A percentile compares a stretch with the other conserved stretches of the same genome.
Conservation (phyloP, 1,284 basidiomycete genomes). For the Irpex sp. region DNA sequence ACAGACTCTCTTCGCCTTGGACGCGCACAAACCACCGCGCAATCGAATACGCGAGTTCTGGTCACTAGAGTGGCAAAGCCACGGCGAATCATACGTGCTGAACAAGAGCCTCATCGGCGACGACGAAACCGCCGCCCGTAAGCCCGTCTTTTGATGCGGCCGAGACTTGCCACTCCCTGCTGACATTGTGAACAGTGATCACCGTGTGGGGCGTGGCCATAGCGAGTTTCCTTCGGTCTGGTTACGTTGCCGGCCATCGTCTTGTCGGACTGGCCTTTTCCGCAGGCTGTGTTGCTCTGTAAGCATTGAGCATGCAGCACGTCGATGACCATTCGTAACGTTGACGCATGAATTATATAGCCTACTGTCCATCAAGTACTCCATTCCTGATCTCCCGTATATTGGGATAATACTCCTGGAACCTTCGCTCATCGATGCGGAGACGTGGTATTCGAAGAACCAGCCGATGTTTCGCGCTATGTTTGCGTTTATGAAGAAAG, state of each 20-base stretch:
- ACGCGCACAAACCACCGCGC: not conserved
- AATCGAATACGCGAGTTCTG: not conserved
- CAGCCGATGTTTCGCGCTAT: not conserved
- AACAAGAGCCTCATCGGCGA: not conserved
- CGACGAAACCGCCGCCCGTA: not conserved
- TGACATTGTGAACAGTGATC: not conserved
- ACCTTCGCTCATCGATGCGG: conserved; percentile 2
- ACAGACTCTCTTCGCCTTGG: not conserved
- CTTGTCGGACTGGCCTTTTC: not conserved
- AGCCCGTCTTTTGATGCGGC: not conserved
- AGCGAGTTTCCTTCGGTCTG: not conserved
- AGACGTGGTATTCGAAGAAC: not conserved
- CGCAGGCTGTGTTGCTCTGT: not conserved
- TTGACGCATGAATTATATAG: not conserved
- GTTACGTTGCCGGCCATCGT: not conserved
- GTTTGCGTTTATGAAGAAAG: not conserved
- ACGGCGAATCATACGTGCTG: not conserved
- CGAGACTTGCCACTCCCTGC: no score
- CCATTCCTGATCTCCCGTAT: not conserved
- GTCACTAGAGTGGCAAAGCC: not conserved
- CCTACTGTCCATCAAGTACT: not conserved
- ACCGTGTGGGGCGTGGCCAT: not conserved
- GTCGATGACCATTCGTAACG: no score
- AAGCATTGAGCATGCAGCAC: not conserved
- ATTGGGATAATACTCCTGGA: conserved; percentile 3